These are phyloP conservation scores for Aspergillus sclerotiicarbonarius DNA, from an alignment of 495 filamentous ascomycete species.

Conservation along the genomic window DNA sequence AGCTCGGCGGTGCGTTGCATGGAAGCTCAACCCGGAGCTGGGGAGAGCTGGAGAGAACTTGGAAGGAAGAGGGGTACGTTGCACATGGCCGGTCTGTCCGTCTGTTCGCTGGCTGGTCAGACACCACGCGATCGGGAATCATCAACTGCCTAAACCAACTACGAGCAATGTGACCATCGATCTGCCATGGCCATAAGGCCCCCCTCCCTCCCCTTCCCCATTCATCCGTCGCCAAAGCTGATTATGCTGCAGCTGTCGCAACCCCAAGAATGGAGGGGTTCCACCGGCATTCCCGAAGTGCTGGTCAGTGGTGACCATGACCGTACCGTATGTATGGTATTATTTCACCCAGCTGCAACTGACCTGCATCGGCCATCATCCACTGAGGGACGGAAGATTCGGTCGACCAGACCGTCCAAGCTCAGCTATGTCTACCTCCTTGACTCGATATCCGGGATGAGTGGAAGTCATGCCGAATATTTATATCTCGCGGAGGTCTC, in stretches of 20 bases:
- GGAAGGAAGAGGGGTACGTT: constrained; percentile 13
- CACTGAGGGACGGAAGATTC: background rate
- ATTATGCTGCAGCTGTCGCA: constrained; percentile 18
- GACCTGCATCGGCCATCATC: background rate
- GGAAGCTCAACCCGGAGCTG: constrained; percentile 19
- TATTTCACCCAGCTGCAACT: background rate
- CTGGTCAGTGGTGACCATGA: constrained; percentile 12
- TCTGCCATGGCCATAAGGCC: background rate
- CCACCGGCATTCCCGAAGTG: constrained; percentile 22
- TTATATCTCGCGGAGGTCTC: background rate
- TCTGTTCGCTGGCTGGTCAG: background rate
- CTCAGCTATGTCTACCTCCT: background rate
- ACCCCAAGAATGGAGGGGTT: constrained; percentile 12
- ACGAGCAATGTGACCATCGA: background rate
- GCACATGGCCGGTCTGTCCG: constrained; percentile 13
- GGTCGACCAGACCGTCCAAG: background rate
- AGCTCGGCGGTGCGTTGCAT: constrained; percentile 16
- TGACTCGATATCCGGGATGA: background rate
- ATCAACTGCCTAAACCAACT: background rate
- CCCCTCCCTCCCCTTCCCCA: background rate
- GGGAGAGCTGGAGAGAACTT: constrained; percentile 19
- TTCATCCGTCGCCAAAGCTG: constrained; percentile 8
- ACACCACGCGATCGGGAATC: background rate
- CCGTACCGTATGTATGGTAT: constrained; percentile 13
- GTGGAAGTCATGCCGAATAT: background rate